These are phyloP conservation scores for Logfia minima DNA, from an alignment of 129 eudicot genomes.

Conservation along the genomic window DNA sequence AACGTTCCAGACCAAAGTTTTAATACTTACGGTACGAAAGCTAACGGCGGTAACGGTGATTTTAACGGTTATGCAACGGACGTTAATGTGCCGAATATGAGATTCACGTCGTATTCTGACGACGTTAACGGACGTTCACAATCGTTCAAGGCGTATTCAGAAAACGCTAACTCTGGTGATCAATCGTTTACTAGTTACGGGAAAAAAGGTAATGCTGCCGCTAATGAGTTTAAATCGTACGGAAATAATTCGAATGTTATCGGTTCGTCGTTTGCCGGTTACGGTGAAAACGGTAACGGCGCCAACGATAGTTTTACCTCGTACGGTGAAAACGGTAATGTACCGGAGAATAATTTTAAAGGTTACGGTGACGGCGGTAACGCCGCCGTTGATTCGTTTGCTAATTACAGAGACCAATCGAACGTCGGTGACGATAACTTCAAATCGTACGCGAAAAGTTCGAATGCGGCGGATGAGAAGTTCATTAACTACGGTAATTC, in stretches of 20 bases:
- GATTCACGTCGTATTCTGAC: conserved; percentile 77
- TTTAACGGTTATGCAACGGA: conserved; percentile 47
- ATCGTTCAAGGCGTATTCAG: conserved; percentile 44
- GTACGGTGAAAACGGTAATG: conserved; percentile 59
- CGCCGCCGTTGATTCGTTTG: conserved; percentile 53
- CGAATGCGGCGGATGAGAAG: conserved; percentile 51
- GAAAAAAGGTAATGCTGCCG: conserved; percentile 65
- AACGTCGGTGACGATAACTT: conserved; percentile 86
- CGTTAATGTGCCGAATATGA: conserved; percentile 62
- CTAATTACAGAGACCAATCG: conserved; percentile 66
- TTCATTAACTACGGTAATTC: conserved; percentile 67
- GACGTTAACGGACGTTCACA: conserved; percentile 63
- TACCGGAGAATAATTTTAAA: conserved; percentile 59
- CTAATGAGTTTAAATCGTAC: conserved; percentile 49
- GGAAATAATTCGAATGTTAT: conserved; percentile 69
- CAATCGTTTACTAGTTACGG: conserved; percentile 67
- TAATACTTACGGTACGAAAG: conserved; percentile 62
- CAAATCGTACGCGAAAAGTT: conserved; percentile 53
- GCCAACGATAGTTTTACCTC: conserved; percentile 59
- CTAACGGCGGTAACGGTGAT: conserved; percentile 78
- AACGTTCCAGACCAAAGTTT: conserved; percentile 74
- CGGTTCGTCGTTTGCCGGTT: conserved; percentile 54
- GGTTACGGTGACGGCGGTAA: conserved; percentile 69
- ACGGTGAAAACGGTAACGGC: conserved; percentile 64
- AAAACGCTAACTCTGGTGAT: conserved; percentile 66